Evolutionary conservation across 2,329 filamentous ascomycete species (phyloP), one percentile per base, ranked within the genome.

Genomic region (Fusarium verrucosum): DNA sequence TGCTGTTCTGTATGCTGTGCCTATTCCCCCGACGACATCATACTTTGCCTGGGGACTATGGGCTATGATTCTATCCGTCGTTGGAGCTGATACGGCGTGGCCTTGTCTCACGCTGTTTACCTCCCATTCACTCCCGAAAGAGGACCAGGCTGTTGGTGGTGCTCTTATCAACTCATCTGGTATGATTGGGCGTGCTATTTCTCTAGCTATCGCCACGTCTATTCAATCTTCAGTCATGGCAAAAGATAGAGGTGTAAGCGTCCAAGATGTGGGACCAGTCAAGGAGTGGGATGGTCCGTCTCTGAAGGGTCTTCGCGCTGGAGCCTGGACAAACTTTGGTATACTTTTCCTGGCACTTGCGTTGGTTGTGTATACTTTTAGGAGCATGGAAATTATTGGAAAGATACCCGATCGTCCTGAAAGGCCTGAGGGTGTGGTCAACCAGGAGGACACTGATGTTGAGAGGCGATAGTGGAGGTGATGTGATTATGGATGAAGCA

Each of bases 1-100:
- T 2, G 84, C 80, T 26, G 73, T 91, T 10, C 80, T 92, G 23
- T 89, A 89, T 69, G 85, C 88, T 0, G 79, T 87, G 0, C 87
- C 88, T 0, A 89, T 91, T 37, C 81, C 86, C 0, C 79, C 83
- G 0, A 73, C 78, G 3, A 89, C 86, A 0, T 85, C 80, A 0
- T 92, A 91, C 76, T 91, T 88, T 72, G 89, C 89, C 4, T 89
- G 84, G 65, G 87, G 85, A 0, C 80, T 92, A 19, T 84, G 84
- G 3, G 87, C 88, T 10, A 91, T 91, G 85, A 74, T 87, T 1
- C 76, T 92, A 5, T 82, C 83, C 8, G 87, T 90, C 10, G 79
- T 89, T 32, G 89, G 89, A 28, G 86, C 87, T 4, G 89, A 92
- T 70, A 89, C 86, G 0, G 80, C 88, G 0, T 90, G 86, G 80